Base-by-base conservation (phyloP, 495 filamentous ascomycete genomes). In the Lasiosphaeriaceae sp. region DNA sequence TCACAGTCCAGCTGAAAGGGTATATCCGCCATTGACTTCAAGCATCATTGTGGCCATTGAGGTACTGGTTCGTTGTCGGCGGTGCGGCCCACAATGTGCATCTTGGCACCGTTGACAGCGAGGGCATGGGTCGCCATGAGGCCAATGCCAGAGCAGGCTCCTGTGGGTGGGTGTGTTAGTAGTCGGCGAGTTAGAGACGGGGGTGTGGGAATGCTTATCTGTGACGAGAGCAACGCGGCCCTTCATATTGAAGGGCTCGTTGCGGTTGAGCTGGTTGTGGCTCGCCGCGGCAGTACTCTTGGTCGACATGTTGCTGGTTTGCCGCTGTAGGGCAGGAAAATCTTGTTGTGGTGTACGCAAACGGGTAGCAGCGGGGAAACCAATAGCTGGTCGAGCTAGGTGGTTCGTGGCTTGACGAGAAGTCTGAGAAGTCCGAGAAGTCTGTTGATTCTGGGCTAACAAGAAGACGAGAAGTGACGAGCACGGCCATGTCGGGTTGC, bases 101-200 rank as follows among this genome's bases (percentile, higher is more conserved):
- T 89, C 39, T 84, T 90, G 17, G 90, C 89, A 39, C 90, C 89
- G 67, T 92, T 92, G 23, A 81, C 74, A 0, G 90, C 86, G 59
- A 88, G 87, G 2, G 89, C 86, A 62, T 91, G 85, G 0, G 89
- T 86, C 57, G 88, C 89, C 88, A 92, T 92, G 43, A 88, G 80
- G 20, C 85, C 83, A 56, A 87, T 83, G 44, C 80, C 80, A 31
- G 79, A 86, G 5, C 71, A 71, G 44, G 60, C 71, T 54, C 69
- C 61, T 55, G 21, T 26, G 14, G 20, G 9, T 4, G 12, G n/a
- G 11, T 16, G 11, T 22, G 16, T 14, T 24, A 16, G 50, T 35
- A 5, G 16, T 3, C 24, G 44, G 3, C 1, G 12, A 2, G 11
- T 11, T 14, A 29, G 11, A 31, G 19, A 49, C n/a, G 7, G n/a